Percentiles rank a stretch among this genome's conserved stretches.
These are phyloP conservation scores for Cutaneotrichosporon cutaneum DNA, from an alignment of 1,284 basidiomycete species.

Conservation along the genomic window DNA sequence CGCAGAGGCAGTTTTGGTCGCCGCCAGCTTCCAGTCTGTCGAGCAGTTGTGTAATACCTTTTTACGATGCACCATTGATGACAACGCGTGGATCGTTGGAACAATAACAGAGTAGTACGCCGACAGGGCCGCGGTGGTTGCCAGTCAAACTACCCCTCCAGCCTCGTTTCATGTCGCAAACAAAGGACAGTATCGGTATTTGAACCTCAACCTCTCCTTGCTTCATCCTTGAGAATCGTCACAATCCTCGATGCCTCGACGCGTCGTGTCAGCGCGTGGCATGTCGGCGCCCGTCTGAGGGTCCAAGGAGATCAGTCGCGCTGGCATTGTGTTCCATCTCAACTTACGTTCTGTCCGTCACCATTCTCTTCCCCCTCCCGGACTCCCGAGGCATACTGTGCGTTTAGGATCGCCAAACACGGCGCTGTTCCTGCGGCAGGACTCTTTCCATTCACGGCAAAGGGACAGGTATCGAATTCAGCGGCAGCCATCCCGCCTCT, in stretches of 20 bases:
- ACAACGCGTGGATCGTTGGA: background rate
- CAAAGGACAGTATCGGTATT: background rate
- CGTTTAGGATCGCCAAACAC: background rate
- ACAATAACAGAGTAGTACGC: background rate
- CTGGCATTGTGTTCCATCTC: background rate
- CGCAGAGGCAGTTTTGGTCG: slow-evolving; percentile 4
- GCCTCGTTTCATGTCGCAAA: background rate
- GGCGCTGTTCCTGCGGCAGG: background rate
- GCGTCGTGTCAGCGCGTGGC: background rate
- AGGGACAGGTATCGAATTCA: background rate
- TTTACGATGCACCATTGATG: slow-evolving; percentile 15
- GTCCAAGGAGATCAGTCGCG: background rate
- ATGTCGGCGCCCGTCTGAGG: background rate
- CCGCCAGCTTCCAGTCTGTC: slow-evolving; percentile 1
- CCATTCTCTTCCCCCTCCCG: no score
- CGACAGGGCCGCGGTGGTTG: no score
- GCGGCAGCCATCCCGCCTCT: background rate
- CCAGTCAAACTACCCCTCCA: background rate
- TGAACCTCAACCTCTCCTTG: background rate
- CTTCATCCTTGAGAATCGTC: background rate
- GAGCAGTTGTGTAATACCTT: slow-evolving; percentile 15
- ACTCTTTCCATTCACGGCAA: background rate
- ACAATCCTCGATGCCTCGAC: background rate
- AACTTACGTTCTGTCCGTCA: background rate
- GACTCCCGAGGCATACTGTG: no score